Base-by-base conservation (phyloP, 768 basidiomycete genomes). In the Xerocomus spinulosus region DNA sequence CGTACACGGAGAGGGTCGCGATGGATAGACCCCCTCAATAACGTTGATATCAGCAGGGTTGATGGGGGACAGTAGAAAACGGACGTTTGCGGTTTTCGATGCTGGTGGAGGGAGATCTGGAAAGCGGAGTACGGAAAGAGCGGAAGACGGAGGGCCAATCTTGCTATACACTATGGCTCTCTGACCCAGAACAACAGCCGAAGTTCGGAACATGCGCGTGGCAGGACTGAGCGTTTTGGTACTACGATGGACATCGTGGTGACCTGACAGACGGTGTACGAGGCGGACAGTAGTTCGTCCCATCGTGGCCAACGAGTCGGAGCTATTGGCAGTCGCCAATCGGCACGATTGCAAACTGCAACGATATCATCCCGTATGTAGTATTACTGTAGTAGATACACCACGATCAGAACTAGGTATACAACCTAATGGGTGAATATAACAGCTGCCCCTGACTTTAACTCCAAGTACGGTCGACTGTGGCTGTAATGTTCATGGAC, bases 41-140 rank as follows among this genome's bases (percentile, higher is more conserved):
- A 85, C 83, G 51, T 90, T 91, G 61, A 88, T 64, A 51, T 92
- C 90, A 14, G 89, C 81, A 4, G 88, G 89, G 61, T 92, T 91
- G 48, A 92, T 79, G 9, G 89, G 85, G 5, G 86, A 75, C 18
- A 88, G 74, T 12, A 85, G 69, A 61, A 85, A 80, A 52, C 73
- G 76, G 62, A 92, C 62, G 61, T 87, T 87, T 29, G 82, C 66
- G 1, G 82, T 77, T 47, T 71, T 67, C n/a, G 79, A 71, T 6
- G 71, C 57, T 2, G 87, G 85, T 0, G 74, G 59, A 8, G 79
- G 71, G 9, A 83, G 71, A 2, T 72, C 50, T 0, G 78, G 77
- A 56, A 78, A 81, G 1, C 77, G 74, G 35, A 79, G 51, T 3
- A 74, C 72, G 8, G 65, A 69, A 39, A 92, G 70, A 29, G 87